Percentiles rank a stretch among this genome's conserved stretches.
These are phyloP conservation scores for Cordyceps javanica DNA, from an alignment of 2,329 filamentous ascomycete species.

Conservation along the genomic window DNA sequence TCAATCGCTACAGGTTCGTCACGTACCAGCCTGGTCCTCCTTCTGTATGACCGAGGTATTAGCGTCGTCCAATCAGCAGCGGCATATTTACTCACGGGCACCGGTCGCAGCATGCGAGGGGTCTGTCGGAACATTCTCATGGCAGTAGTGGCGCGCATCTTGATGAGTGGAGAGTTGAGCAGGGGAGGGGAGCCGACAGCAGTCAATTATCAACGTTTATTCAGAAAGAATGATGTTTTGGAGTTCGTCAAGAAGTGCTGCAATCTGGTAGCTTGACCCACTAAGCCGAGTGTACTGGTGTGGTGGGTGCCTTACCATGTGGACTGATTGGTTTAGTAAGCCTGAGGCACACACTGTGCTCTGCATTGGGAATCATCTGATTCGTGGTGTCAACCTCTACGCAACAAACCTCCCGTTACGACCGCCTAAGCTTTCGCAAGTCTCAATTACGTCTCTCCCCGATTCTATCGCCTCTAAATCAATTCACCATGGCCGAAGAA, in stretches of 20 bases:
- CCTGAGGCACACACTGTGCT: constrained; percentile 35
- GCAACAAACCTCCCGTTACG: constrained; percentile 28
- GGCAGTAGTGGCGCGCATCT: constrained; percentile 60
- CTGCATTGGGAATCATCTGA: constrained; percentile 34
- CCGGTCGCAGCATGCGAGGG: constrained; percentile 59
- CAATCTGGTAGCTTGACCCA: constrained; percentile 28
- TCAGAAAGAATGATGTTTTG: constrained; percentile 13
- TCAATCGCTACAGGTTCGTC: constrained; percentile 17
- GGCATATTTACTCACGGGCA: constrained; percentile 54
- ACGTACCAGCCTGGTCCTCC: constrained; percentile 63
- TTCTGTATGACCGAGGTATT: constrained; percentile 39
- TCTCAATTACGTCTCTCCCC: constrained; percentile 25
- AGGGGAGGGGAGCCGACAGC: constrained; percentile 20
- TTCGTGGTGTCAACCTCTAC: constrained; percentile 32
- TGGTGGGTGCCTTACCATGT: constrained; percentile 29
- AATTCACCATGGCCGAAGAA: constrained; percentile 79
- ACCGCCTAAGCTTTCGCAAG: constrained; percentile 26
- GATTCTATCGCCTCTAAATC: constrained; percentile 22
- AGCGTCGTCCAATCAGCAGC: constrained; percentile 18
- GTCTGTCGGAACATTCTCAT: constrained; percentile 63
- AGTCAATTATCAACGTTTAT: constrained; percentile 13
- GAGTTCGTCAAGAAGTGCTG: constrained; percentile 29
- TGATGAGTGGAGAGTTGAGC: constrained; percentile 28
- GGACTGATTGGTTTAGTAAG: constrained; percentile 21
- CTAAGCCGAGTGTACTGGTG: constrained; percentile 20